Conservation (phyloP, 2,329 filamentous ascomycete species). For the Dichotomopilus funicola region DNA sequence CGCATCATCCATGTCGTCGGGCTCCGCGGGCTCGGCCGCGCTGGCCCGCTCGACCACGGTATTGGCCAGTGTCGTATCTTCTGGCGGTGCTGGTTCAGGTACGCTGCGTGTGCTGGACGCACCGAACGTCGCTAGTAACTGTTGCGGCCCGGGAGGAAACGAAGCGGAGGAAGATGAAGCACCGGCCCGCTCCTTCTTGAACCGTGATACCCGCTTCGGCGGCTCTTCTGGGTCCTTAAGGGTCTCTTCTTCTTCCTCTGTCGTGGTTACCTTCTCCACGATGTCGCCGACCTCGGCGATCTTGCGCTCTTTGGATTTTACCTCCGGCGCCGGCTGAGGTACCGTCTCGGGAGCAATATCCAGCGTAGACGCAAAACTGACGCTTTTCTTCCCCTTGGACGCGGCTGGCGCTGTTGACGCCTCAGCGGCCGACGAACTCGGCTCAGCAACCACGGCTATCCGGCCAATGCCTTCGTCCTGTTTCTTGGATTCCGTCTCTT, state of each 20-base stretch:
- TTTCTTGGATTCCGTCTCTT: constrained; percentile 40
- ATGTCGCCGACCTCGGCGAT: constrained; percentile 48
- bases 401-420: not conserved
- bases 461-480: constrained; percentile 32
- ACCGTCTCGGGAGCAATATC: constrained; percentile 54
- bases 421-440: not conserved
- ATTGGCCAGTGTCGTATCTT: constrained; percentile 52
- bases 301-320: constrained; percentile 25
- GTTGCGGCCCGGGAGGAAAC: constrained; percentile 37
- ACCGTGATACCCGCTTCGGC: constrained; percentile 43
- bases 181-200: constrained; percentile 39
- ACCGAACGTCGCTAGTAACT: constrained; percentile 37
- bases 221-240: constrained; percentile 19
- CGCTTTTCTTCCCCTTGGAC: constrained; percentile 55
- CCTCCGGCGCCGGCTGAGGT: constrained; percentile 1
- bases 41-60: constrained; percentile 50
- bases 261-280: constrained; percentile 37
- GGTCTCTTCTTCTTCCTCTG: constrained; percentile 2
- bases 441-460: constrained; percentile 22
- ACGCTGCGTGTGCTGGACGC: constrained; percentile 24
- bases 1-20: constrained; percentile 65
- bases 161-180: constrained; percentile 23
- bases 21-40: constrained; percentile 31
- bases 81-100: constrained; percentile 42
- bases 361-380: constrained; percentile 70